Conservation (phyloP, 108 stramenopile genomes). For the Pinguiococcus pyrenoidosus region DNA sequence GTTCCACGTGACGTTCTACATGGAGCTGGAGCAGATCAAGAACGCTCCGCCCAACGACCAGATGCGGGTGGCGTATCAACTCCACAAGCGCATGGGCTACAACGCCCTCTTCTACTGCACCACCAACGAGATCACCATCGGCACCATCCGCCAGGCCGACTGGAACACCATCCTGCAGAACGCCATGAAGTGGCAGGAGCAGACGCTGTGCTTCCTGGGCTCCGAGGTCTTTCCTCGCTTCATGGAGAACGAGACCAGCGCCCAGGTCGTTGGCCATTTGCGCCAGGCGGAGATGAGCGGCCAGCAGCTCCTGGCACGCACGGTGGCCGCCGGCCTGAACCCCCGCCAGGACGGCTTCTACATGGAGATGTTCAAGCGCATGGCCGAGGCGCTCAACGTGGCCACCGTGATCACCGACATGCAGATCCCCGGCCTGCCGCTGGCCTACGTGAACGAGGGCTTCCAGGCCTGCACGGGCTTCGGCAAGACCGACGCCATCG, state of each 20-base stretch:
- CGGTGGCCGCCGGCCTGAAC: slow-evolving; percentile 7
- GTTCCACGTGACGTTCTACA: slow-evolving; percentile 12
- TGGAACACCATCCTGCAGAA: slow-evolving; percentile 18
- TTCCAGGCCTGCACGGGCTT: slow-evolving; percentile 12
- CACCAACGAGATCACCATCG: slow-evolving; percentile 19
- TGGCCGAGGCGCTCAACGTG: slow-evolving; percentile 12
- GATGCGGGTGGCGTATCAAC: slow-evolving; percentile 3
- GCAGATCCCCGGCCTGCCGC: slow-evolving; percentile 17
- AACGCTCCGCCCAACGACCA: slow-evolving; percentile 2
- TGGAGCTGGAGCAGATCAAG: slow-evolving; percentile 10
- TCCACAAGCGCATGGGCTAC: slow-evolving; percentile 11
- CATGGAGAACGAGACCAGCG: slow-evolving; percentile 3
- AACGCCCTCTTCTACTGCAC: slow-evolving; percentile 28
- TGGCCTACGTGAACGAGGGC: slow-evolving; percentile 19
- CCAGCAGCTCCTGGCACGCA: slow-evolving; percentile 13
- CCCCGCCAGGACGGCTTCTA: slow-evolving; percentile 5
- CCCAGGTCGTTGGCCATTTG: slow-evolving; percentile 4
- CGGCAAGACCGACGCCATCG: slow-evolving; percentile 9
- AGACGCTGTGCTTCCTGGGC: slow-evolving; percentile 9
- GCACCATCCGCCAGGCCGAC: slow-evolving; percentile 2
- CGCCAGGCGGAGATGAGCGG: slow-evolving; percentile 15
- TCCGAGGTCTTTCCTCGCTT: slow-evolving; percentile 7
- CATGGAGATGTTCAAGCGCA: slow-evolving; percentile 23
- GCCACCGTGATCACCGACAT: slow-evolving; percentile 22
- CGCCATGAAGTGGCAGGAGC: slow-evolving; percentile 11